Evolutionary conservation across 306 rosid genomes (phyloP).

Genomic region (Dryas octopetala): DNA sequence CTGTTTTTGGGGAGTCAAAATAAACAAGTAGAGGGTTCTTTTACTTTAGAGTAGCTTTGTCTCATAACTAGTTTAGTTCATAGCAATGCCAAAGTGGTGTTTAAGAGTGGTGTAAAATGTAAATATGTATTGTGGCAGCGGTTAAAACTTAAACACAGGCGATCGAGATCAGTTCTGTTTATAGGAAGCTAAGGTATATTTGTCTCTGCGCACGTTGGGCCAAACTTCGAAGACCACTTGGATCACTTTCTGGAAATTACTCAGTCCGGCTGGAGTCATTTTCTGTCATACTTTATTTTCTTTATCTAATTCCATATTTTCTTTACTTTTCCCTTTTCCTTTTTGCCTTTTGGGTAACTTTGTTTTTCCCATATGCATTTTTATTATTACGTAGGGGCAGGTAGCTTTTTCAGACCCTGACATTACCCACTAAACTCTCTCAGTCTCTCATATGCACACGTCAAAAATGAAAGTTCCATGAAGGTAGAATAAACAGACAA

Average conservation of each 20-base stretch:
- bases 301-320: not conserved
- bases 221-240: slow-evolving; percentile 3
- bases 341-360: slow-evolving; percentile 15
- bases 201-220: slow-evolving; percentile 20
- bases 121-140: no score
- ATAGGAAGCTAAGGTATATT: slow-evolving; percentile 2
- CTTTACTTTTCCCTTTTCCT: not conserved
- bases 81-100: no score
- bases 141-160: not conserved
- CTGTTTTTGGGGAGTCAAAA: no score
- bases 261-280: not conserved
- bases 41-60: no score
- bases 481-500: slow-evolving; percentile 38
- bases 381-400: slow-evolving; percentile 15
- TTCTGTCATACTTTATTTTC: slow-evolving; percentile 2
- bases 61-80: no score
- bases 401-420: slow-evolving; percentile 33
- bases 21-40: no score
- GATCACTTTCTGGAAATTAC: slow-evolving; percentile 10
- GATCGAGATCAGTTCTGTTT: not conserved
- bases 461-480: slow-evolving; percentile 46
- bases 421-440: slow-evolving; percentile 36
- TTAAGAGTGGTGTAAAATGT: no score
- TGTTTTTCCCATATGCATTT: not conserved
- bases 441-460: slow-evolving; percentile 12